Evolutionary conservation across 1,284 basidiomycete species (phyloP).

Genomic region (Ganoderma leucocontextum): DNA sequence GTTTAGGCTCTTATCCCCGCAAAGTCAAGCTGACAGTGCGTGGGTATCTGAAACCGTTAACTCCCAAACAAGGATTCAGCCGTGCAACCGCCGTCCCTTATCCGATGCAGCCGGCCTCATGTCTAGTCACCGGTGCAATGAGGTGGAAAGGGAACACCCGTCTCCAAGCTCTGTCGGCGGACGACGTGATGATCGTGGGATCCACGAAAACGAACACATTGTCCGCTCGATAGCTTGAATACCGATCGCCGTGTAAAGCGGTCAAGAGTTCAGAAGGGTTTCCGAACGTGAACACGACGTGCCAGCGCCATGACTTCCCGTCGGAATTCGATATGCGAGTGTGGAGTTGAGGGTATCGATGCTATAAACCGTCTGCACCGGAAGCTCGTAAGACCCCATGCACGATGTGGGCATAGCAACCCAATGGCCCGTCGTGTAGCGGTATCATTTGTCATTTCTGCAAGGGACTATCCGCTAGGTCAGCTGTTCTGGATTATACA

Average conservation of each 20-base stretch:
- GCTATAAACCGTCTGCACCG: conserved; percentile 9
- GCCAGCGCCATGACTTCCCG: background rate
- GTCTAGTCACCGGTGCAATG: conserved; percentile 15
- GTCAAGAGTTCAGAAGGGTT: background rate
- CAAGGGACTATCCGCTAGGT: background rate
- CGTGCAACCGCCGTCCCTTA: background rate
- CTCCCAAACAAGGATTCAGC: background rate
- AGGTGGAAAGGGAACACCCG: background rate
- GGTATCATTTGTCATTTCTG: background rate
- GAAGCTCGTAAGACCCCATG: conserved; percentile 7
- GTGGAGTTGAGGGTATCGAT: background rate
- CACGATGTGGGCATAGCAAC: background rate
- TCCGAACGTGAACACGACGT: background rate
- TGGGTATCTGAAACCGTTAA: conserved; percentile 1
- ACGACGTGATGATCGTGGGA: background rate
- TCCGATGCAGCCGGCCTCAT: conserved; percentile 19
- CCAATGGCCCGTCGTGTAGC: background rate
- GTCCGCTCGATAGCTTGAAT: background rate
- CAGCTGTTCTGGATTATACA: background rate
- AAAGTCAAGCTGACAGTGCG: conserved; percentile 17
- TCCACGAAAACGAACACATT: background rate
- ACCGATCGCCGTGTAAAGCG: background rate
- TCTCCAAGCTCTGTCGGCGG: background rate
- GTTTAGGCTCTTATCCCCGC: conserved; percentile 27
- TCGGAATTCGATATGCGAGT: background rate